Percentiles rank a stretch among this genome's conserved stretches.
Conservation (phyloP, 2,329 filamentous ascomycete genomes). For the Dothistroma pini region DNA sequence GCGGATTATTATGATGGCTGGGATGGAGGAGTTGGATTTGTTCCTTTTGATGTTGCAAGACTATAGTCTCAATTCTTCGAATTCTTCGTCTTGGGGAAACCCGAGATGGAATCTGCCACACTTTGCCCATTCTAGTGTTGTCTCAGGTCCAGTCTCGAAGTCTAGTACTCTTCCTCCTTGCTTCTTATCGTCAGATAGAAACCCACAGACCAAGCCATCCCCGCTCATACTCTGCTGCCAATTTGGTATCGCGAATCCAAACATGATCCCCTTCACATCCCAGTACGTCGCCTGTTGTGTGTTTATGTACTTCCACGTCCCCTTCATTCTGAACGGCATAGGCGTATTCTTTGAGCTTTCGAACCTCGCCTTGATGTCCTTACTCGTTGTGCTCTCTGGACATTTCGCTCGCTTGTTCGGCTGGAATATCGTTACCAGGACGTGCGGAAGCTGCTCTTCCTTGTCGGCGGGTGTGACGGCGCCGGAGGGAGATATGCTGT, state of each 20-base stretch:
- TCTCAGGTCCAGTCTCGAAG: conserved; percentile 37
- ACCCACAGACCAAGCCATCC: conserved; percentile 39
- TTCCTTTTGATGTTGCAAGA: background rate
- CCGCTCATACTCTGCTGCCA: conserved; percentile 43
- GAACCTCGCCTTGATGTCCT: conserved; percentile 28
- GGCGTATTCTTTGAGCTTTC: conserved; percentile 38
- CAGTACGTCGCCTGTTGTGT: conserved; percentile 30
- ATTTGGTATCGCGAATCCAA: conserved; percentile 39
- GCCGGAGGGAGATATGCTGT: conserved; percentile 33
- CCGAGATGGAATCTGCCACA: conserved; percentile 43
- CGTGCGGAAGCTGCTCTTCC: conserved; percentile 37
- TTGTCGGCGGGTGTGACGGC: conserved; percentile 32
- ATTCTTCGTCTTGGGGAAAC: conserved; percentile 41
- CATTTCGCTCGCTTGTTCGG: conserved; percentile 35
- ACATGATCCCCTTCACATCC: conserved; percentile 38
- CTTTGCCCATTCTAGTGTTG: conserved; percentile 38
- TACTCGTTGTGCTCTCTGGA: conserved; percentile 23
- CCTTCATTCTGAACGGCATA: conserved; percentile 39
- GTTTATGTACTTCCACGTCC: conserved; percentile 36
- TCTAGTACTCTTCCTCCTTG: conserved; percentile 38
- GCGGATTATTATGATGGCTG: background rate
- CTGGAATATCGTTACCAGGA: conserved; percentile 42
- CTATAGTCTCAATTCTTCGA: conserved; percentile 35
- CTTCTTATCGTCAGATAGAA: conserved; percentile 33
- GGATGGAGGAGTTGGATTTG: background rate